Conservation (phyloP, 164 flowering plant species). For the Chloranthus sessilifolius region DNA sequence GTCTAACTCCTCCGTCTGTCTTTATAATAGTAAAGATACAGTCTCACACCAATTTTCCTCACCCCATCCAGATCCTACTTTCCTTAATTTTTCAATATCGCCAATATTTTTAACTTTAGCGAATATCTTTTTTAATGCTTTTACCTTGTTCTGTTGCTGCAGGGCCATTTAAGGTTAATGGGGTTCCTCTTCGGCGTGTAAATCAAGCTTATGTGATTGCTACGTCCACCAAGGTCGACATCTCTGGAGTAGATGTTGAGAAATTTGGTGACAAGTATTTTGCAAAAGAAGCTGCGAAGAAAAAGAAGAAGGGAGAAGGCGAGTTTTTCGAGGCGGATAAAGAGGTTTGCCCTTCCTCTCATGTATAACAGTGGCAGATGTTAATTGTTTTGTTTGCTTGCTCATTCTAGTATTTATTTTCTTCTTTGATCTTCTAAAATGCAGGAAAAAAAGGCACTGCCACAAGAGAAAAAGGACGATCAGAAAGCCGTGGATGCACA, state of each 20-base stretch:
- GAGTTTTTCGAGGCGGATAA: slow-evolving; percentile 87
- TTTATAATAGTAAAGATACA: too few relatives aligned
- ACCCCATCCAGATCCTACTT: too few relatives aligned
- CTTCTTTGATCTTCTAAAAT: slow-evolving; percentile 3
- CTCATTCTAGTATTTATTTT: too few relatives aligned
- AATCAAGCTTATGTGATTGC: slow-evolving; percentile 85
- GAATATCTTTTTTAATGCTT: too few relatives aligned
- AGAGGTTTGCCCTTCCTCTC: slow-evolving; percentile 38
- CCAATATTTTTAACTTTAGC: too few relatives aligned
- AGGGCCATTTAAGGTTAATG: slow-evolving; percentile 89
- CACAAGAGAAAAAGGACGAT: slow-evolving; percentile 61
- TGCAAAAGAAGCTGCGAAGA: slow-evolving; percentile 51
- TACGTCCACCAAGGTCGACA: slow-evolving; percentile 91
- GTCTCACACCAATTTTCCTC: too few relatives aligned
- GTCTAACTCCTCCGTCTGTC: too few relatives aligned
- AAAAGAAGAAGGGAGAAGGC: slow-evolving; percentile 71
- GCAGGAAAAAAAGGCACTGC: slow-evolving; percentile 58
- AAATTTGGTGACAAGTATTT: slow-evolving; percentile 86
- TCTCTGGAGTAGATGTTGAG: slow-evolving; percentile 52
- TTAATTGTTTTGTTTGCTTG: background rate
- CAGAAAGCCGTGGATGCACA: slow-evolving; percentile 56
- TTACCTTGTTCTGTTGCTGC: slow-evolving; percentile 9
- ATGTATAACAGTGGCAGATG: background rate
- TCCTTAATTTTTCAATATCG: background rate
- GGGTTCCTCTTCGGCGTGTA: slow-evolving; percentile 84